Conservation (phyloP, 768 basidiomycete genomes). For the Rhodotorula kratochvilovae region DNA sequence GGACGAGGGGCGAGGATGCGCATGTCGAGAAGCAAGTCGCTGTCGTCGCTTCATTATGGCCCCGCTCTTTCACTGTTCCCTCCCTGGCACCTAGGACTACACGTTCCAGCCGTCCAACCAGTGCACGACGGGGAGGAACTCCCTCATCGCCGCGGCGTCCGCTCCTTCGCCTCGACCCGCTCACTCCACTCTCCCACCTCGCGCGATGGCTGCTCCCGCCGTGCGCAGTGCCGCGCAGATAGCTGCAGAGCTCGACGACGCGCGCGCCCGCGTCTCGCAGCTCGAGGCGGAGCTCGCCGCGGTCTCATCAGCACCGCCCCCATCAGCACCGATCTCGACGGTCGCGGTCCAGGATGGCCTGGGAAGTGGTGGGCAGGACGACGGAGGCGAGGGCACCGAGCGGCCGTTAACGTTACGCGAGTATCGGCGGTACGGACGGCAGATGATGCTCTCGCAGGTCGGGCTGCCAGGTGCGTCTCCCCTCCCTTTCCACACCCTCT, state of each 20-base stretch:
- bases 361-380: neutral
- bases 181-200: neutral
- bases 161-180: neutral
- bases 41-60: too few species aligned
- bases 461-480: constrained; percentile 58
- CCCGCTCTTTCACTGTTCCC: too few species aligned
- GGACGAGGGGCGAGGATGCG: too few species aligned
- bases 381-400: neutral
- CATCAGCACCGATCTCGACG: neutral
- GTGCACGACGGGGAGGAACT: too few species aligned
- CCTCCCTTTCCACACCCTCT: too few species aligned
- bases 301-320: neutral
- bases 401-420: constrained; percentile 52
- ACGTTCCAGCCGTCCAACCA: too few species aligned
- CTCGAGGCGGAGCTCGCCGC: constrained; percentile 24
- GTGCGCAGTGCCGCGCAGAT: neutral
- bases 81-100: too few species aligned
- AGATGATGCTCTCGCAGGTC: constrained; percentile 57
- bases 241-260: neutral
- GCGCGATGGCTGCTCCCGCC: neutral
- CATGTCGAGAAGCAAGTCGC: too few species aligned
- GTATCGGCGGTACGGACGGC: constrained; percentile 86
- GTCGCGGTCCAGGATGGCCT: too few species aligned
- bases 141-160: too few species aligned
- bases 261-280: neutral